These are phyloP conservation scores for Aureobasidium melanogenum DNA, from an alignment of 2,329 filamentous ascomycete genomes.

Conservation along the genomic window DNA sequence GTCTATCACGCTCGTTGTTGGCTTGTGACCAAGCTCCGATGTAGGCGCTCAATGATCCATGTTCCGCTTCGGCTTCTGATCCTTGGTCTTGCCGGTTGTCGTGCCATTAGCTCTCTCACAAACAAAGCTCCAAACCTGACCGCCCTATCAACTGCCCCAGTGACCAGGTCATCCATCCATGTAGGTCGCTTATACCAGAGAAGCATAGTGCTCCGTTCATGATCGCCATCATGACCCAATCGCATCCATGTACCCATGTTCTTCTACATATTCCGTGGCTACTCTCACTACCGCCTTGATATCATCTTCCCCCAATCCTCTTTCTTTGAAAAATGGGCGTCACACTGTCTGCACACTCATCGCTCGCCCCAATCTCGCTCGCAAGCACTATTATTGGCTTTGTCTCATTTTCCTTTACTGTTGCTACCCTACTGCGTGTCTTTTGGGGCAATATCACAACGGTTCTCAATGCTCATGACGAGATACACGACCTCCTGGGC, in stretches of 20 bases:
- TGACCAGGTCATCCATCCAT: neutral
- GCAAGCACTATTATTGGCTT: conserved; percentile 31
- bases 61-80: neutral
- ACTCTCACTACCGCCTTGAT: neutral
- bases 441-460: conserved; percentile 34
- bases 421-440: conserved; percentile 34
- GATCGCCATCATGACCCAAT: neutral
- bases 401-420: conserved; percentile 34
- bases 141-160: neutral
- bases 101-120: neutral
- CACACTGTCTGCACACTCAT: conserved; percentile 21
- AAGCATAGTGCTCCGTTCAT: neutral
- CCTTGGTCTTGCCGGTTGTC: conserved; percentile 1
- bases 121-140: conserved; percentile 5
- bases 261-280: neutral
- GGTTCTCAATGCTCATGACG: conserved; percentile 26
- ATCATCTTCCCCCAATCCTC: neutral
- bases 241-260: neutral
- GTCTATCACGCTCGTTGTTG: neutral
- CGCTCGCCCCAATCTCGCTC: conserved; percentile 28
- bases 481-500: conserved; percentile 33
- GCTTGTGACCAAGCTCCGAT: conserved; percentile 1
- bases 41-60: neutral
- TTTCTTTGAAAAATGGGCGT: conserved; percentile 22
- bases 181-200: neutral